phyloP scores from a whole-genome alignment of 169 alveolate genomes.

The Cryptosporidium sp. region DNA sequence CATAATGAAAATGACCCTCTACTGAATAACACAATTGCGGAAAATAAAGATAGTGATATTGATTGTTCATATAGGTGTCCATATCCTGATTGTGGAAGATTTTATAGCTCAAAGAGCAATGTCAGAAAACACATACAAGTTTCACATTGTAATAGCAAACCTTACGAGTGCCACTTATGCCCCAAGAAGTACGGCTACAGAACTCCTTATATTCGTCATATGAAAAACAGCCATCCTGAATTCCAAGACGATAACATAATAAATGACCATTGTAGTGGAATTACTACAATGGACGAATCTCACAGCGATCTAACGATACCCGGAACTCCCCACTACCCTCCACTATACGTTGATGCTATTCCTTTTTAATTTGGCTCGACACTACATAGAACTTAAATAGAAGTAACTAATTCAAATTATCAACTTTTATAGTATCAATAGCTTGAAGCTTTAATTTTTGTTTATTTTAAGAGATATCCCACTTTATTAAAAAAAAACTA shows the following conservation, averaged over 20 bases:
- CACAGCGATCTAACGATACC: conserved; percentile 73
- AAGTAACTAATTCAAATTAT: conserved; percentile 28
- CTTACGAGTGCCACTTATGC: conserved; percentile 72
- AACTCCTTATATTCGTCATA: conserved; percentile 75
- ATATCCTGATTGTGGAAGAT: conserved; percentile 75
- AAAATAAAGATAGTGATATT: conserved; percentile 67
- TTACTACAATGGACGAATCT: conserved; percentile 73
- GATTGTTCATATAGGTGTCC: conserved; percentile 76
- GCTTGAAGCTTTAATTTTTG: conserved; percentile 23
- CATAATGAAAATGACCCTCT: conserved; percentile 67
- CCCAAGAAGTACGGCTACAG: conserved; percentile 73
- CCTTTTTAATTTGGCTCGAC: conserved; percentile 65
- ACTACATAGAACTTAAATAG: background rate
- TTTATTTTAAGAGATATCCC: background rate
- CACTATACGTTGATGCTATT: conserved; percentile 75
- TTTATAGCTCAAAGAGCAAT: conserved; percentile 74
- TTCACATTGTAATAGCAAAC: conserved; percentile 69
- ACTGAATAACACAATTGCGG: conserved; percentile 57
- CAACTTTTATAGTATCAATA: conserved; percentile 39
- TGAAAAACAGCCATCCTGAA: conserved; percentile 74
- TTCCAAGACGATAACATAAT: conserved; percentile 65
- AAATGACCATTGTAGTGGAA: conserved; percentile 73
- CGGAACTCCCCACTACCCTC: conserved; percentile 75
- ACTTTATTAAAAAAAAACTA: conserved; percentile 1
- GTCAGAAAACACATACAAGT: conserved; percentile 74